These are phyloP conservation scores for Isatis tinctoria DNA, from an alignment of 345 rosid species.

Conservation along the genomic window DNA sequence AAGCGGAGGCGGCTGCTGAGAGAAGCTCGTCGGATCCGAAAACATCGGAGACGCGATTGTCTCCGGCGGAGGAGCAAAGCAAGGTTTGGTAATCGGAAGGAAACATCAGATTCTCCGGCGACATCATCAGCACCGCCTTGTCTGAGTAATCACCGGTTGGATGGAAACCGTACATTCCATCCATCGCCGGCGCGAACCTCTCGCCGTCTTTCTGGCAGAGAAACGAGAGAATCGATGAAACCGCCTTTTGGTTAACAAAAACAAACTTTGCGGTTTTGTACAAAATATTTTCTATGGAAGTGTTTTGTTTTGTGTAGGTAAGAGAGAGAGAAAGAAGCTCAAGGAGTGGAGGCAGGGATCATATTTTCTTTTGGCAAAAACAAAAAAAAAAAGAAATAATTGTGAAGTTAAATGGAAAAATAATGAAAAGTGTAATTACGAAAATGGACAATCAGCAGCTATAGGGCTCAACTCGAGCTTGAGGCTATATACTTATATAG, in stretches of 20 bases:
- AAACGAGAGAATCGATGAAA: background rate
- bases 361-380: conserved; percentile 19
- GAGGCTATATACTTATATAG: background rate
- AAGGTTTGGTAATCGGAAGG: conserved; percentile 50
- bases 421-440: background rate
- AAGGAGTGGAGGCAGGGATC: conserved; percentile 28
- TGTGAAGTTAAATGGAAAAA: background rate
- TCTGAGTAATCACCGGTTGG: conserved; percentile 48
- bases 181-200: conserved; percentile 38
- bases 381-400: background rate
- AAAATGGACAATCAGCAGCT: conserved; percentile 7
- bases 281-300: background rate
- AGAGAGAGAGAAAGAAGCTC: conserved; percentile 13
- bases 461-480: conserved; percentile 4
- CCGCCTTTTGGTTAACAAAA: background rate
- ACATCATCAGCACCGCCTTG: conserved; percentile 48
- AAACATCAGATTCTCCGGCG: conserved; percentile 64
- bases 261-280: background rate
- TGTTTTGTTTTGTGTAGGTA: background rate
- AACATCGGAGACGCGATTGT: conserved; percentile 31
- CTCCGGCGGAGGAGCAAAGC: conserved; percentile 48
- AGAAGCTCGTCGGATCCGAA: conserved; percentile 68
- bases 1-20: conserved; percentile 55
- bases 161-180: conserved; percentile 66
- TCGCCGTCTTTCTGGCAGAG: background rate